Base-by-base conservation (phyloP, 768 basidiomycete genomes). In the Leucogyrophana mollusca region DNA sequence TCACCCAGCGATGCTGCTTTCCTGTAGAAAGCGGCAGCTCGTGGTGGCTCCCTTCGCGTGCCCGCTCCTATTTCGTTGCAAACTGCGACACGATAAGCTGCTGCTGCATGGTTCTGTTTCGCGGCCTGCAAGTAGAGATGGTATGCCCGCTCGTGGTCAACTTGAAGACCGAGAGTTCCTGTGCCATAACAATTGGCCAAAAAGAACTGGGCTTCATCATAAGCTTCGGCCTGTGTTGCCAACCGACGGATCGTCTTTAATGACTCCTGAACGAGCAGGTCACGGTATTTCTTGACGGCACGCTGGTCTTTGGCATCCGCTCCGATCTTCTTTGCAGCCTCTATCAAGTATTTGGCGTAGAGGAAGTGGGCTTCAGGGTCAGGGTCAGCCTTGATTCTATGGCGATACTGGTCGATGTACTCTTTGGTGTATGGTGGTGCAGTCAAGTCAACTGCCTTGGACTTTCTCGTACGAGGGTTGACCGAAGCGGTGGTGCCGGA, bases 11-110 rank as follows among this genome's bases (percentile, higher is more conserved):
- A 93, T 8, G 94, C 94, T 4, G 96, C 91, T 66, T 97, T 97
- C 50, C 94, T 85, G 70, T 97, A 98, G 62, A 99, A 97, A 4
- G 93, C 86, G 21, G 93, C 85, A 7, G 96, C 96, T 36, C 96
- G 81, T 17, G 83, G 76, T 0, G 85, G 85, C 59, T 98, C 95
- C 56, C 85, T 79, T 56, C 87, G 80, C 1, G 96, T 99, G 23
- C 96, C 96, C 3, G 93, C 94, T 20, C 96, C 96, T 56, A 98
- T 90, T 66, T 98, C 96, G 65, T 98, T 98, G 69, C 96, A 99
- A 8, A 98, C 95, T 7, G 94, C 96, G 45, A 97, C 94, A 33
- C 96, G 88, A 62, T 99, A 99, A 27, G 88, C 90, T 22, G 93
- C 94, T 2, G 92, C 80, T 0, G 96, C 82, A 59, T 99, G 92